Evolutionary conservation across 1,139 yeast species (phyloP).

Genomic region (Debaryomycetaceae sp.): DNA sequence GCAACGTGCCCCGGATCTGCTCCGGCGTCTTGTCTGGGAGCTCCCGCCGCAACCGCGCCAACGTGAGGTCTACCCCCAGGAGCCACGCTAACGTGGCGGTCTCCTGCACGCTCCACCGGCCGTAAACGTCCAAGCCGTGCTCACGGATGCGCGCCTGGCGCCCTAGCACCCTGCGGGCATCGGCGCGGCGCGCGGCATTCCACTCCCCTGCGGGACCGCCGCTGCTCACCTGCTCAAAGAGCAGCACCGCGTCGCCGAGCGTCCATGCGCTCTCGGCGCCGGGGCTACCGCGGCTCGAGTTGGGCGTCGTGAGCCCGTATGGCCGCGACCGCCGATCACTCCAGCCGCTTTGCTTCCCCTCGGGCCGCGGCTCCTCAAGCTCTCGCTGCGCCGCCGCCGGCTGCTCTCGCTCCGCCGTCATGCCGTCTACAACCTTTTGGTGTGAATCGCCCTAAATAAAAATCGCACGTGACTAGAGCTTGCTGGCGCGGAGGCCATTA

Average conservation of each 20-base stretch:
- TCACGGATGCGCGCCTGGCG: no score
- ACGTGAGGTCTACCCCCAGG: conserved; percentile 6
- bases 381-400: no score
- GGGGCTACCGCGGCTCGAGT: conserved; percentile 5
- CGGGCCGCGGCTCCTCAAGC: neutral
- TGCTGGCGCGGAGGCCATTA: conserved; percentile 62
- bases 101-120: conserved; percentile 5
- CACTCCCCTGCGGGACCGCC: no score
- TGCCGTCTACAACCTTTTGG: no score
- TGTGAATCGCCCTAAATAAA: no score
- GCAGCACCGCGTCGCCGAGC: no score
- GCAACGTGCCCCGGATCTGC: conserved; percentile 7
- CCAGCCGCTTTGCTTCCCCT: neutral
- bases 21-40: conserved; percentile 8
- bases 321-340: neutral
- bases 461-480: conserved; percentile 11
- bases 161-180: no score
- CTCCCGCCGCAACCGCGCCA: conserved; percentile 7
- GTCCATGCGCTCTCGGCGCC: neutral
- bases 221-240: no score
- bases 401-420: no score
- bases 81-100: conserved; percentile 3
- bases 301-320: no score
- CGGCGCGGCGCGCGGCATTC: no score
- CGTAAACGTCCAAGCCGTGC: conserved; percentile 5